Base-by-base conservation (phyloP, 805 yeast genomes). In the Saccharomycopsis sp. region DNA sequence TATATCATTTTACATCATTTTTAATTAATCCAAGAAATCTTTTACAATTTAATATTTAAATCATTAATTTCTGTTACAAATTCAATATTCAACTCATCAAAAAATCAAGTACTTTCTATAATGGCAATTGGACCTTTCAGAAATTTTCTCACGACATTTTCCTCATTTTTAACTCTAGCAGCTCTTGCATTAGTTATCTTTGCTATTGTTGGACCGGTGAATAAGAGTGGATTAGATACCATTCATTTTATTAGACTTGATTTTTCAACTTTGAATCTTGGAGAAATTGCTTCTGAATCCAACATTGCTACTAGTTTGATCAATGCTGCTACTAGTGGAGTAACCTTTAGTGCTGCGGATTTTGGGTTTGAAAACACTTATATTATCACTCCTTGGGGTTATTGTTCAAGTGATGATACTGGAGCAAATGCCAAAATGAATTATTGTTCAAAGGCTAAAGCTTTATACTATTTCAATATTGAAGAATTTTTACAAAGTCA, bases 381-480 rank as follows among this genome's bases (percentile, higher is more conserved):
- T 49, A 64, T 71, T 13, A 60, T 76, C 26, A 82, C 84, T 28
- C 58, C 74, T 49, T 78, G 80, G 72, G 79, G 80, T 19, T 77
- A 74, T 58, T 79, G 87, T 56, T 51, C 62, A 40, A 79, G 76
- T 18, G 48, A 52, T 41, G 42, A 39, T 30, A n/a, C 37, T 50
- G 37, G 49, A 44, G 34, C 45, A 25, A 35, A 49, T 37, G 57
- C 54, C 37, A 52, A 51, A 34, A 43, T 64, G 40, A 51, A 52
- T 27, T 56, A 59, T 48, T 83, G 94, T 57, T 60, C 72, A 13
- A 51, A 63, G 8, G 74, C 88, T 17, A 57, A 63, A 42, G 63
- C 73, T 2, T 74, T 74, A 48, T 83, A 66, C 56, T 57, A 63
- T 44, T 70, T 82, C 50, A 72, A 79, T 52, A 77, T 82, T 1